Evolutionary conservation across 1,284 basidiomycete species (phyloP), one percentile per base, ranked within the genome.

Genomic region (Naganishia albida): DNA sequence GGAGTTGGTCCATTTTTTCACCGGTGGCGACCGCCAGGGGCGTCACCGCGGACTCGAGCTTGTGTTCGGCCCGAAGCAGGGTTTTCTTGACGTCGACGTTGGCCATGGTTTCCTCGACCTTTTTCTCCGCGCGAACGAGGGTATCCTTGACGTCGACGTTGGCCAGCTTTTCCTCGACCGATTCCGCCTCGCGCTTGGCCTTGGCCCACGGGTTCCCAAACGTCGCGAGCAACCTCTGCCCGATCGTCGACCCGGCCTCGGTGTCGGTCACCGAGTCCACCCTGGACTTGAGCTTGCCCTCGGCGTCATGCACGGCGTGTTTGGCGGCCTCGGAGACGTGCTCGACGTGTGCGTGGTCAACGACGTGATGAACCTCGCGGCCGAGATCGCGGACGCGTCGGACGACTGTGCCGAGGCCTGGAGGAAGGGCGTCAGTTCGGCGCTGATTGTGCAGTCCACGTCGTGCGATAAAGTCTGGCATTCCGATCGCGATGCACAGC

Each of bases 341-440:
- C 7, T 12, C 30, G 30, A 20, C 50, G 10, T 20, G 34, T 34
- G 34, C 34, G 34, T 34, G 34, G n/a, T 56, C 54, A 28, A 43
- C 54, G 26, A 44, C 40, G 25, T 56, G 40, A 34, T 60, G 46
- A 1, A 60, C 57, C 18, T 60, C 57, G 20, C 57, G 34, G 4
- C 57, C 57, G n/a, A 60, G 23, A n/a, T 60, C 57, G 30, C 57
- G n/a, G 2, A 60, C 57, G 8, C 57, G 57, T 7, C 57, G 28
- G 8, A 60, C 57, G 23, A 60, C 57, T 34, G 30, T 39, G 6
- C 57, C 57, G 12, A 60, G 23, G 10, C 55, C 49, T 50, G 18
- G 25, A n/a, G 44, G 18, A 3, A 3, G n/a, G 44, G n/a, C 10
- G 23, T 20, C 3, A 48, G 7, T 2, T 1, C n/a, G n/a, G n/a